phyloP scores from a whole-genome alignment of 106 monocot species.

The Acanthochlamys bracteata region DNA sequence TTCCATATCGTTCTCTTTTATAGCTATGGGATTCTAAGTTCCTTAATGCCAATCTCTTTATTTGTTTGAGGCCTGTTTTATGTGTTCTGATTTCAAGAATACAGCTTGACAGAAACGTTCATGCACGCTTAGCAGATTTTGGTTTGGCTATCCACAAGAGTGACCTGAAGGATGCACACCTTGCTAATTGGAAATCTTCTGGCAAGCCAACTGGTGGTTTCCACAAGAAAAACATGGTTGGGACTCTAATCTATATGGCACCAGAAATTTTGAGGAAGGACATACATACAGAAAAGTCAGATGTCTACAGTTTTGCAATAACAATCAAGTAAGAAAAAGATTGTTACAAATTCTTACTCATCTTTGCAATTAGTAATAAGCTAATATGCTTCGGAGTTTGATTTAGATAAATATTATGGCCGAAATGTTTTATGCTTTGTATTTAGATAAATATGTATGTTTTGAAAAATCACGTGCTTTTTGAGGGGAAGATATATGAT shows the following conservation, averaged over 20 bases:
- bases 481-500: too few species aligned
- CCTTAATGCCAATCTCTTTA: not conserved
- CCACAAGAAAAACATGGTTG: slow-evolving; percentile 96
- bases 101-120: slow-evolving; percentile 64
- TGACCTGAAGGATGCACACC: slow-evolving; percentile 55
- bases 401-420: too few species aligned
- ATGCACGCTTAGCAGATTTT: slow-evolving; percentile 88
- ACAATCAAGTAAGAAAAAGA: slow-evolving; percentile 82
- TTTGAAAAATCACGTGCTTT: too few species aligned
- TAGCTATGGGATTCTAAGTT: too few species aligned
- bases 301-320: slow-evolving; percentile 92
- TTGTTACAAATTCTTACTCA: too few species aligned
- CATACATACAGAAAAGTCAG: slow-evolving; percentile 91
- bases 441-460: too few species aligned
- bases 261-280: slow-evolving; percentile 91
- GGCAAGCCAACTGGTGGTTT: slow-evolving; percentile 99
- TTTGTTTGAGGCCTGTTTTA: not conserved
- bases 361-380: too few species aligned
- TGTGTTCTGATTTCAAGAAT: slow-evolving; percentile 6
- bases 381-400: too few species aligned
- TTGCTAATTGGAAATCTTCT: slow-evolving; percentile 79
- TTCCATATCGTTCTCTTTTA: too few species aligned
- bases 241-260: slow-evolving; percentile 97
- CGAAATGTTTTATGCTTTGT: too few species aligned
- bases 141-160: slow-evolving; percentile 73